Conservation (phyloP, 768 basidiomycete species). For the Pluteus cervinus region DNA sequence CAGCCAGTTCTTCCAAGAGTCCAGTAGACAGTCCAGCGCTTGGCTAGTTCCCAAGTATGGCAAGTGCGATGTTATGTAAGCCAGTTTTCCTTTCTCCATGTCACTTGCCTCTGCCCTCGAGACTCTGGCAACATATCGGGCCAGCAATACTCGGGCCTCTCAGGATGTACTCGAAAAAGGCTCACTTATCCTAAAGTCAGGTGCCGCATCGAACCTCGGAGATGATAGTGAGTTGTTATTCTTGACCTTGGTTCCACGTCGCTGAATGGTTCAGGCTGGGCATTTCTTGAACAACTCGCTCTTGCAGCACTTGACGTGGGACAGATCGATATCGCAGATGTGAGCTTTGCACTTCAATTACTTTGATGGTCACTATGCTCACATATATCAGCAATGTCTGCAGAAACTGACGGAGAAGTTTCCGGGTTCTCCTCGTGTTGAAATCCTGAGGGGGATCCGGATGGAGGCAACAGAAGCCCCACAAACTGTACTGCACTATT, state of each 20-base stretch:
- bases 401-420: slow-evolving; percentile 59
- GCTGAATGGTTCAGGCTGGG: slow-evolving; percentile 51
- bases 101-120: slow-evolving; percentile 43
- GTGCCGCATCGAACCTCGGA: slow-evolving; percentile 36
- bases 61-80: too few relatives aligned
- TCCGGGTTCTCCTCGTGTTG: slow-evolving; percentile 73
- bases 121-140: slow-evolving; percentile 47
- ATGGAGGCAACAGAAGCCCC: slow-evolving; percentile 63
- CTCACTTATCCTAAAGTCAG: slow-evolving; percentile 40
- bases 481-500: slow-evolving; percentile 55
- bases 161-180: slow-evolving; percentile 57
- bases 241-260: slow-evolving; percentile 9
- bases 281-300: slow-evolving; percentile 73
- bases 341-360: slow-evolving; percentile 28
- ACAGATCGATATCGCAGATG: slow-evolving; percentile 67
- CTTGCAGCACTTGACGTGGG: slow-evolving; percentile 76
- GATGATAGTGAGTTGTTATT: slow-evolving; percentile 45
- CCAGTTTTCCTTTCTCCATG: too few relatives aligned
- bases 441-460: slow-evolving; percentile 71
- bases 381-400: slow-evolving; percentile 51
- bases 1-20: too few relatives aligned
- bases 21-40: too few relatives aligned
- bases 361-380: slow-evolving; percentile 10
- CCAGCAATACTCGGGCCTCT: slow-evolving; percentile 47
- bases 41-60: too few relatives aligned